Base-by-base conservation (phyloP, 2,329 filamentous ascomycete genomes). In the Neonectria punicea region DNA sequence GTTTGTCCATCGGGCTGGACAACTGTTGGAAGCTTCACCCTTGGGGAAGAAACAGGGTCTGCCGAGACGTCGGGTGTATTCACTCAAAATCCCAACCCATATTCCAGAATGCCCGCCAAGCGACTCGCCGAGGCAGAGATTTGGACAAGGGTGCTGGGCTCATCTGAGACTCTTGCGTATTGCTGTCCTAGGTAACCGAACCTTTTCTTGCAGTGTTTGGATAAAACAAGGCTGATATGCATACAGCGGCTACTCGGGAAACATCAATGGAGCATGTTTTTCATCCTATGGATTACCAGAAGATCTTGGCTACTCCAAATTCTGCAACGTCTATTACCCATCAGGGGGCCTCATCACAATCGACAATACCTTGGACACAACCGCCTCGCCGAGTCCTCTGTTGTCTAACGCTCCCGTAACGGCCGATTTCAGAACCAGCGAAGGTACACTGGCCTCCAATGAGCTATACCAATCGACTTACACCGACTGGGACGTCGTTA, bases 101-200 rank as follows among this genome's bases (percentile, higher is more conserved):
- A n/a, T 4, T 32, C 10, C 10, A 18, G 20, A 0, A 47, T 36
- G 2, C 20, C 6, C 4, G 34, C 36, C 3, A 4, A 3, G 3
- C 18, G 10, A 5, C 2, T 66, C 3, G 61, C 67, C 25, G 20
- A 6, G 9, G 49, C n/a, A 3, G n/a, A 54, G 10, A 49, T 58
- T 25, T 50, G 61, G 60, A 0, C 54, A 13, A 4, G 58, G 41
- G 22, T 53, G 22, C 46, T 71, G 51, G 60, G 34, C 50, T 9
- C 28, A 46, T 63, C 65, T 14, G 74, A 74, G 30, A 72, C 71
- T 16, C 14, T 73, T 7, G 66, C 64, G 6, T 74, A 54, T 30
- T 75, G 70, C 51, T 75, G 69, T 20, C 70, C 67, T 2, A 74
- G 63, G 72, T 71, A 66, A 32, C 25, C 53, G 7, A 2, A 11